Evolutionary conservation across 1,284 basidiomycete genomes (phyloP).

Genomic region (Meira nashicola): DNA sequence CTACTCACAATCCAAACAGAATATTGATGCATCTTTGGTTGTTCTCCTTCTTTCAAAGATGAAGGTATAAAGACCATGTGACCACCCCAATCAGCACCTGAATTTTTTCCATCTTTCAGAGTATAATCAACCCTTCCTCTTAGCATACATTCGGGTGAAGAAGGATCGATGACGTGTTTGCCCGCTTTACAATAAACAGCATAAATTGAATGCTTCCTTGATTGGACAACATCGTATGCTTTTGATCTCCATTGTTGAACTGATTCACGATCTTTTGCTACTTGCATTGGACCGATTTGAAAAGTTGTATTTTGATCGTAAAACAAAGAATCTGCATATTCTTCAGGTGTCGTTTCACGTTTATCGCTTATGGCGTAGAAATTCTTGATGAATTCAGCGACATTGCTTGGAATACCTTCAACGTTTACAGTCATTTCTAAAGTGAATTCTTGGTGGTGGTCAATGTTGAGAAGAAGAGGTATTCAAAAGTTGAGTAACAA

Average conservation of each 20-base stretch:
- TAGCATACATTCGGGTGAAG: constrained; percentile 25
- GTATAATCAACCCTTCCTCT: constrained; percentile 33
- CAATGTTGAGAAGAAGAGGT: too few relatives aligned
- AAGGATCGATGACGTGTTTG: constrained; percentile 15
- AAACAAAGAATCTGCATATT: constrained; percentile 22
- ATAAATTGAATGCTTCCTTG: constrained; percentile 30
- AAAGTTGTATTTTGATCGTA: constrained; percentile 16
- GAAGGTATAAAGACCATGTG: constrained; percentile 30
- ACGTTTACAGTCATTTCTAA: not conserved
- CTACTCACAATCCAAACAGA: constrained; percentile 8
- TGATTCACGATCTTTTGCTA: constrained; percentile 18
- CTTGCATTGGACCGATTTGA: constrained; percentile 35
- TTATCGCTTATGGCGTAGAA: not conserved
- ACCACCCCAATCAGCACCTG: constrained; percentile 31
- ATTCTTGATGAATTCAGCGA: not conserved
- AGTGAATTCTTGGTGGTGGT: too few relatives aligned
- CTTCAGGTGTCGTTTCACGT: not conserved
- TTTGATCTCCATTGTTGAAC: constrained; percentile 28
- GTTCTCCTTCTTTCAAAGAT: not conserved
- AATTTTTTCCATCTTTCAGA: constrained; percentile 23
- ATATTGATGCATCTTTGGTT: constrained; percentile 5
- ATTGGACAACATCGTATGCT: constrained; percentile 24
- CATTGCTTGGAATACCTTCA: not conserved
- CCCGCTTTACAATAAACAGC: constrained; percentile 26
- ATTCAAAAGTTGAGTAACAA: too few relatives aligned